phyloP scores from a whole-genome alignment of 164 flowering plant species.

The Annona cherimola region DNA sequence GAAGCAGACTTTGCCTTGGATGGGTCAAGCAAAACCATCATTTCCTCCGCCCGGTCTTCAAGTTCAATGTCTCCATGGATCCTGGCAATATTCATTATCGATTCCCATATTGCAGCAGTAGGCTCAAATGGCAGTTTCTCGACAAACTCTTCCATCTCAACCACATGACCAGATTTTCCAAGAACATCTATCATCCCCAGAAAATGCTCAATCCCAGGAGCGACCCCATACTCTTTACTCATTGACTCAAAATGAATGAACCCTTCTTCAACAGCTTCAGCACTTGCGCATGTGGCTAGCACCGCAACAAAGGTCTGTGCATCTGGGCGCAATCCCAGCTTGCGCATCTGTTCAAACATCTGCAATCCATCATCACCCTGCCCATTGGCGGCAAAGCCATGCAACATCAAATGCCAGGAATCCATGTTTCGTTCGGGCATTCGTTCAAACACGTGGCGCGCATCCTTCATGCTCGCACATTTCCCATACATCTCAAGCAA shows the following conservation, averaged over 20 bases:
- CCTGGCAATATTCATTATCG: conserved; percentile 58
- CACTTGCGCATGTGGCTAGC: conserved; percentile 62
- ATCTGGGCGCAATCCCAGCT: conserved; percentile 39
- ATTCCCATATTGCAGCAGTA: conserved; percentile 53
- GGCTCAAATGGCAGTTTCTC: conserved; percentile 55
- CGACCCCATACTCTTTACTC: conserved; percentile 46
- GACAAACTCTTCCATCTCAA: conserved; percentile 52
- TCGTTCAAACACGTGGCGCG: conserved; percentile 65
- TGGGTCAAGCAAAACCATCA: conserved; percentile 56
- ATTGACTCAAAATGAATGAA: conserved; percentile 67
- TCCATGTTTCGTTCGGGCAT: conserved; percentile 58
- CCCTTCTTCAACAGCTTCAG: conserved; percentile 71
- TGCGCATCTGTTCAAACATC: conserved; percentile 67
- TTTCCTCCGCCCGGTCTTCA: conserved; percentile 68
- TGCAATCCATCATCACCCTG: conserved; percentile 76
- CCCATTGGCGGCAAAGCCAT: conserved; percentile 51
- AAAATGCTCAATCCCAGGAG: conserved; percentile 50
- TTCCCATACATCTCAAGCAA: conserved; percentile 59
- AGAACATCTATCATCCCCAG: conserved; percentile 55
- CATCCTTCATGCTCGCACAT: conserved; percentile 68
- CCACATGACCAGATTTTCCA: conserved; percentile 58
- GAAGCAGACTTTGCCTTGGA: conserved; percentile 35
- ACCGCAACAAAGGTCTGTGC: conserved; percentile 55
- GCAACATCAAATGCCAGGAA: conserved; percentile 71
- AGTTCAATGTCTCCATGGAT: conserved; percentile 82